Evolutionary conservation across 768 basidiomycete species (phyloP).

Genomic region (Cystofilobasidium capitatum): DNA sequence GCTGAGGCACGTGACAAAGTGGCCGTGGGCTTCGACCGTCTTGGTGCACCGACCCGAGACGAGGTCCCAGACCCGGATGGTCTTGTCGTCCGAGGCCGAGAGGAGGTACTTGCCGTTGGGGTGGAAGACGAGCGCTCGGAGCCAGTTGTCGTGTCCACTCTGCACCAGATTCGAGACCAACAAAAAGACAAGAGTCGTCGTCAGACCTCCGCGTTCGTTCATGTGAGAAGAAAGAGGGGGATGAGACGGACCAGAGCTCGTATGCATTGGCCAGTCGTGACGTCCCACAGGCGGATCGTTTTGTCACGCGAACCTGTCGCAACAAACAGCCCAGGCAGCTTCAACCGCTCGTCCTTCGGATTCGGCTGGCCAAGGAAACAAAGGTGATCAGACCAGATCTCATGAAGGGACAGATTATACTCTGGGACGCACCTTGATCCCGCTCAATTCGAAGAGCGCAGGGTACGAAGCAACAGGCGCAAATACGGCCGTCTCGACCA

Average conservation of each 20-base stretch:
- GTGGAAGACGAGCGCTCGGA: constrained; percentile 78
- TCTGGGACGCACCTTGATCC: constrained; percentile 50
- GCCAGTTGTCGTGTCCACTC: constrained; percentile 68
- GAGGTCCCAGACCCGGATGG: constrained; percentile 81
- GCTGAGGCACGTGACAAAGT: constrained; percentile 68
- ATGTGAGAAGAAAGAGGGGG: neutral
- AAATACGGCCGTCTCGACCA: constrained; percentile 71
- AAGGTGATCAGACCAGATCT: neutral
- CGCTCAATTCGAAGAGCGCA: constrained; percentile 66
- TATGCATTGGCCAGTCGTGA: constrained; percentile 67
- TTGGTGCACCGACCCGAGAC: constrained; percentile 74
- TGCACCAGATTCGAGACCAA: neutral
- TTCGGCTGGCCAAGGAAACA: constrained; percentile 45
- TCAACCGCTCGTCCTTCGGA: constrained; percentile 39
- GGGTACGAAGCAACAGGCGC: constrained; percentile 66
- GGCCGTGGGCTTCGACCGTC: constrained; percentile 75
- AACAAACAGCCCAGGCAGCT: constrained; percentile 48
- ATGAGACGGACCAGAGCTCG: constrained; percentile 54
- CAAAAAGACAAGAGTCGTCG: neutral
- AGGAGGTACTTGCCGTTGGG: constrained; percentile 79
- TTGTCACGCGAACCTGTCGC: constrained; percentile 84
- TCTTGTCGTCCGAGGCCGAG: constrained; percentile 88
- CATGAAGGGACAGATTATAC: neutral
- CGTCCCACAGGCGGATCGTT: constrained; percentile 84
- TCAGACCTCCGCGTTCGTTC: constrained; percentile 23